phyloP scores from a whole-genome alignment of 345 rosid species.

The Abelmoschus esculentus region DNA sequence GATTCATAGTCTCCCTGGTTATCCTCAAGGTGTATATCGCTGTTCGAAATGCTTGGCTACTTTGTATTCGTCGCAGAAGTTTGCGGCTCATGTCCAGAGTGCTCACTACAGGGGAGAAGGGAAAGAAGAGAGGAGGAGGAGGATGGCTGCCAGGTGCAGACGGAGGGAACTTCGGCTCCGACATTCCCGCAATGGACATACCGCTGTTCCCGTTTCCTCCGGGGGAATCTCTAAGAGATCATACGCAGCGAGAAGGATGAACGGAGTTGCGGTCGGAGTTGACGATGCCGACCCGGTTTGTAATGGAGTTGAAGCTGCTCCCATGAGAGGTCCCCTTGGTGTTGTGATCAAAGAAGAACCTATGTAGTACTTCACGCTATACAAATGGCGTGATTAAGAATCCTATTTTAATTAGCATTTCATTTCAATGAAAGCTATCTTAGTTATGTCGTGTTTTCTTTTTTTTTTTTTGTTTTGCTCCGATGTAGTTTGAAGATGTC shows the following conservation, averaged over 20 bases:
- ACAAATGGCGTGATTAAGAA: no score
- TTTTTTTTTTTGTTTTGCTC: no score
- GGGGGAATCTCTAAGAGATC: background rate
- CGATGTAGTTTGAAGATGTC: no score
- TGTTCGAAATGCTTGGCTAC: conserved; percentile 20
- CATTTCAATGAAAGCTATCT: no score
- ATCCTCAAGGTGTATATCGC: conserved; percentile 19
- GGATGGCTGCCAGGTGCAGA: conserved; percentile 16
- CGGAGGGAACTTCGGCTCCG: conserved; percentile 7
- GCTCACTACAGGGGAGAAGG: conserved; percentile 14
- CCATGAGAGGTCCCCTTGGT: background rate
- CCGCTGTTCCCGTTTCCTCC: background rate
- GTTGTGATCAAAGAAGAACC: background rate
- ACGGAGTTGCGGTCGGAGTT: no score
- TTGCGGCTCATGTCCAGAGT: conserved; percentile 20
- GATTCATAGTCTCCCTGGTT: conserved; percentile 20
- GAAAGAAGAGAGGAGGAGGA: conserved; percentile 15
- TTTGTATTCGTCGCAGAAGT: conserved; percentile 10
- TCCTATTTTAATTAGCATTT: no score
- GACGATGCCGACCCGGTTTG: background rate
- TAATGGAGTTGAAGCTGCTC: background rate
- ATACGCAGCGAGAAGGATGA: background rate
- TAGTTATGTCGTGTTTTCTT: no score
- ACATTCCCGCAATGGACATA: background rate
- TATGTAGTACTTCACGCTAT: background rate